phyloP scores from a whole-genome alignment of 208 protist species.

The Blastocrithidia nonstop region DNA sequence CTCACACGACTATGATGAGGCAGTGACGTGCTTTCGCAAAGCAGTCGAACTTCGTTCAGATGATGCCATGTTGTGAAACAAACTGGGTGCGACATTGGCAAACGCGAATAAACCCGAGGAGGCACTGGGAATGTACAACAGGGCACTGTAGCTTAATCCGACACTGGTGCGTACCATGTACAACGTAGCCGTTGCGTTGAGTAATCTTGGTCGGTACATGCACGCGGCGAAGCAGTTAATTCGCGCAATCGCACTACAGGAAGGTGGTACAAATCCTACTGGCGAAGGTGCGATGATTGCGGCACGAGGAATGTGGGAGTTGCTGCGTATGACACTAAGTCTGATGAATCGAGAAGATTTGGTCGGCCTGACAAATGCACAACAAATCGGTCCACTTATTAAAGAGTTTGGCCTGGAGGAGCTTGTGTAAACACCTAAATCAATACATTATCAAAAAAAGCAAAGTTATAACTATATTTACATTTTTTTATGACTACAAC shows the following conservation, averaged over 20 bases:
- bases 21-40: slow-evolving; percentile 49
- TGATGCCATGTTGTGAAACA: slow-evolving; percentile 79
- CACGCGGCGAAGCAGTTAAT: slow-evolving; percentile 50
- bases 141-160: slow-evolving; percentile 78
- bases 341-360: slow-evolving; percentile 75
- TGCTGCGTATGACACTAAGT: slow-evolving; percentile 72
- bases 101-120: slow-evolving; percentile 56
- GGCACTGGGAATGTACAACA: slow-evolving; percentile 74
- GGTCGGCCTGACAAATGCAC: slow-evolving; percentile 40
- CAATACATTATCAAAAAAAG: not conserved
- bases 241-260: slow-evolving; percentile 61
- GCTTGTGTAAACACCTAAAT: slow-evolving; percentile 16
- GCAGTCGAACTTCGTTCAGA: slow-evolving; percentile 53
- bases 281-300: slow-evolving; percentile 27
- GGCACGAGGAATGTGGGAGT: slow-evolving; percentile 66
- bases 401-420: slow-evolving; percentile 67
- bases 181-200: slow-evolving; percentile 81
- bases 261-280: slow-evolving; percentile 46
- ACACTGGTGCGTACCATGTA: slow-evolving; percentile 79
- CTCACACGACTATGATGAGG: slow-evolving; percentile 59
- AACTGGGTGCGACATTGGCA: slow-evolving; percentile 79
- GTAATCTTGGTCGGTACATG: slow-evolving; percentile 53
- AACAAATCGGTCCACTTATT: slow-evolving; percentile 47
- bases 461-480: not conserved
- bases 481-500: not conserved